Evolutionary conservation across 768 basidiomycete genomes (phyloP), one percentile per base, ranked within the genome.

Genomic region (Boletus edulis): DNA sequence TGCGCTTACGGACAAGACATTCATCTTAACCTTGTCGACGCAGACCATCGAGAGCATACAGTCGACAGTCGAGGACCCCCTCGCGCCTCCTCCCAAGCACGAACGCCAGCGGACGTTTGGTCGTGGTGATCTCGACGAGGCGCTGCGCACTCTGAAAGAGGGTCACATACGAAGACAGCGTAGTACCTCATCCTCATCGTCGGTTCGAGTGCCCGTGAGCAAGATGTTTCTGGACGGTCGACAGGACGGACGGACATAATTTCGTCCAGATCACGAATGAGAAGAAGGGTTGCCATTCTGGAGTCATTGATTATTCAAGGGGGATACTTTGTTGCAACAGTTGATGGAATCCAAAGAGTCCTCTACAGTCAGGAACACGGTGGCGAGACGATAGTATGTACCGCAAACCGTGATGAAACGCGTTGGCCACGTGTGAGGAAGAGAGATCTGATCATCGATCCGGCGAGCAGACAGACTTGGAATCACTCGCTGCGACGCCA

Each of bases 71-170:
- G 5, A 55, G 9, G 68, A 70, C 34, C 56, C 63, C 5, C 64
- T 76, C 9, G 68, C 56, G 14, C 78, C 80, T 1, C 76, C 80
- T 50, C 72, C 76, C 5, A 69, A 73, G 27, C 75, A 78, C 45
- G 68, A 69, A 29, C 79, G 77, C 40, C 73, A 72, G 47, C 74
- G 73, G 34, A 86, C 90, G 2, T 66, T 90, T 56, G 84, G 86
- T 8, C 81, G 86, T 37, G 94, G 94, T 11, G 87, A 88, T 51
- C 72, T 96, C 32, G 93, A 98, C 60, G 82, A 89, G 62, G 89
- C 89, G 2, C 87, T 98, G 39, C 84, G 89, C 17, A 92, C 86
- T 57, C 81, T 94, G 76, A 81, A 82, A 42, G 81, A 80, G 46
- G 92, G 85, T 35, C 82, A 61, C 5, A 60, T 57, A 9, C 55